Evolutionary conservation across 495 filamentous ascomycete genomes (phyloP), one percentile per base, ranked within the genome.

Genomic region (Neurospora discreta): DNA sequence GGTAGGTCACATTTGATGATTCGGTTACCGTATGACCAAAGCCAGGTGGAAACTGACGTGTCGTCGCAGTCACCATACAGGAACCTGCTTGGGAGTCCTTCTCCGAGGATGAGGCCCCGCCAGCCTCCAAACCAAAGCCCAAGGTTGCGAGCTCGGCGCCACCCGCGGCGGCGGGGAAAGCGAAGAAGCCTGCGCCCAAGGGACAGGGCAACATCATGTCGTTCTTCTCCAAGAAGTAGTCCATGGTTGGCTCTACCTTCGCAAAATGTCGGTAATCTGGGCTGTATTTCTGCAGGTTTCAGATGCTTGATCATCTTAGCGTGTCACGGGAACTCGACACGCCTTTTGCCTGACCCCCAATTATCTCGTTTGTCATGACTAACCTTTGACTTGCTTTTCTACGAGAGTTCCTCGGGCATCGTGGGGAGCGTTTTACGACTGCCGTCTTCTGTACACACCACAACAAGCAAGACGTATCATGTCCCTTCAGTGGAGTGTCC

Each of bases 51-150:
- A 11, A 75, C 76, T 73, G 71, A 75, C 73, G 39, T 39, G 52
- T 69, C 42, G 39, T 23, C 33, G n/a, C 76, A 97, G 95, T 98
- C 20, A 98, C 95, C 15, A 91, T 90, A 74, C 91, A 95, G 76
- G 95, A 98, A 77, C 83, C 88, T 1, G 89, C 86, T 1, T 99
- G 95, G 95, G 95, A 98, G 80, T 97, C 93, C 6, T 98, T 96
- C 84, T 97, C 93, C 3, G 94, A 96, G 77, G 95, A 98, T 74
- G 92, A 94, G 68, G 84, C 86, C 52, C 85, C 86, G 30, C 79
- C 86, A 11, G 81, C 82, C 20, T 60, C 74, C 44, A 82, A 84
- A 46, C 88, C 90, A 75, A 91, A 90, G 79, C 84, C 87, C 43
- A 91, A 74, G 79, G 80, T 69, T 9, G 18, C 70, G 40, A 73